Evolutionary conservation across 2,329 filamentous ascomycete species (phyloP).

Genomic region (Lecanicillium sp.): DNA sequence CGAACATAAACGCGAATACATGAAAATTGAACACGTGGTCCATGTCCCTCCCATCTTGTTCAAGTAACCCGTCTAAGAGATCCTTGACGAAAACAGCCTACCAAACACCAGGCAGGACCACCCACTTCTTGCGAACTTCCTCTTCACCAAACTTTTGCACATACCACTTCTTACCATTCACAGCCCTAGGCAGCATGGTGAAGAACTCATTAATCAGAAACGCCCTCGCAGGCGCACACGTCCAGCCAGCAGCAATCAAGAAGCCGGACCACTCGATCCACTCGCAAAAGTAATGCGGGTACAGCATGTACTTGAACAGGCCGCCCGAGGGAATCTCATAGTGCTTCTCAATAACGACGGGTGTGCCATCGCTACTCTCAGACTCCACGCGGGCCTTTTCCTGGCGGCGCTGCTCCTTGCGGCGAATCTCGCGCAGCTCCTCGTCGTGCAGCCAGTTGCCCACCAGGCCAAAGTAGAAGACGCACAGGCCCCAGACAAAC

Average conservation of each 20-base stretch:
- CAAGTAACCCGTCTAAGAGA: not conserved
- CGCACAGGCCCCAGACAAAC: slow-evolving; percentile 56
- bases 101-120: slow-evolving; percentile 53
- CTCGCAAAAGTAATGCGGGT: slow-evolving; percentile 91
- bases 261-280: slow-evolving; percentile 96
- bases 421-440: slow-evolving; percentile 77
- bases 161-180: slow-evolving; percentile 82
- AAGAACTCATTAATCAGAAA: slow-evolving; percentile 82
- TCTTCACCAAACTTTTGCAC: slow-evolving; percentile 78
- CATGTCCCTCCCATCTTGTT: too few species aligned
- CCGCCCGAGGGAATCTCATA: slow-evolving; percentile 83
- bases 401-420: slow-evolving; percentile 56
- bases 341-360: slow-evolving; percentile 60
- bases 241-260: slow-evolving; percentile 63
- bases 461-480: slow-evolving; percentile 71
- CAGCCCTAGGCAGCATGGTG: slow-evolving; percentile 83
- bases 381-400: slow-evolving; percentile 26
- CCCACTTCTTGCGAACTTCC: slow-evolving; percentile 66
- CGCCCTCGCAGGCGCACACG: slow-evolving; percentile 65
- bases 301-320: slow-evolving; percentile 75
- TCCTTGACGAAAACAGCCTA: slow-evolving; percentile 13
- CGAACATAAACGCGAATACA: too few species aligned
- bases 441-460: slow-evolving; percentile 88
- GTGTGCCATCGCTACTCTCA: slow-evolving; percentile 16
- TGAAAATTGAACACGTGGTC: too few species aligned